Evolutionary conservation across 1,139 yeast genomes (phyloP).

Genomic region (Yamadazyma friedrichii): DNA sequence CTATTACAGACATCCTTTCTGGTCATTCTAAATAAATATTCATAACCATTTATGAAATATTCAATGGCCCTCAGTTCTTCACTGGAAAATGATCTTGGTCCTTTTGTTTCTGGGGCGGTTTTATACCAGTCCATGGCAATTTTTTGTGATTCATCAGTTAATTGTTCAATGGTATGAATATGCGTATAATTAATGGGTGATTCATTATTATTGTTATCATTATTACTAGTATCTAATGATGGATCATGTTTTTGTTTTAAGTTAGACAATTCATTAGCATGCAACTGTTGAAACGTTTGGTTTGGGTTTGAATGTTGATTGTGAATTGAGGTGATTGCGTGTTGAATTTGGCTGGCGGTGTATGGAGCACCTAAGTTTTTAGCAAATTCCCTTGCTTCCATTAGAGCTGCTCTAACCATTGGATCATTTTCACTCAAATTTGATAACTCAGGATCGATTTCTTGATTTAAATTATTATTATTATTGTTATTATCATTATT

Average conservation of each 20-base stretch:
- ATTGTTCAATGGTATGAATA: constrained; percentile 30
- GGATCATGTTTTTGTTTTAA: constrained; percentile 1
- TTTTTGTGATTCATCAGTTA: constrained; percentile 36
- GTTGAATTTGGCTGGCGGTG: constrained; percentile 29
- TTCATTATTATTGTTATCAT: constrained; percentile 12
- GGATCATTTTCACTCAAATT: constrained; percentile 54
- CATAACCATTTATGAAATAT: constrained; percentile 66
- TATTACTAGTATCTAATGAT: background rate
- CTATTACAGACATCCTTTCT: constrained; percentile 73
- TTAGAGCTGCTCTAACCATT: constrained; percentile 64
- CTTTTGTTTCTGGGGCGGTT: constrained; percentile 29
- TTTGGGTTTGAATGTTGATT: constrained; percentile 8
- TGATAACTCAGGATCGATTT: constrained; percentile 63
- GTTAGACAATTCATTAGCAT: constrained; percentile 5
- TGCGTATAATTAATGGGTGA: constrained; percentile 20
- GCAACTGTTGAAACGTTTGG: constrained; percentile 10
- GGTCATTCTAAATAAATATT: constrained; percentile 57
- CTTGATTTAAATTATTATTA: constrained; percentile 10
- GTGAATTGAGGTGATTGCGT: constrained; percentile 18
- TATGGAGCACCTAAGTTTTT: constrained; percentile 25
- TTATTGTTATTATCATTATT: constrained; percentile 3
- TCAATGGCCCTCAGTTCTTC: constrained; percentile 74
- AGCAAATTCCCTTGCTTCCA: constrained; percentile 64
- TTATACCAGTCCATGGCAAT: constrained; percentile 41
- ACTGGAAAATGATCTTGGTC: constrained; percentile 51